Conservation (phyloP, 2,329 filamentous ascomycete genomes). For the Talaromyces sp. region DNA sequence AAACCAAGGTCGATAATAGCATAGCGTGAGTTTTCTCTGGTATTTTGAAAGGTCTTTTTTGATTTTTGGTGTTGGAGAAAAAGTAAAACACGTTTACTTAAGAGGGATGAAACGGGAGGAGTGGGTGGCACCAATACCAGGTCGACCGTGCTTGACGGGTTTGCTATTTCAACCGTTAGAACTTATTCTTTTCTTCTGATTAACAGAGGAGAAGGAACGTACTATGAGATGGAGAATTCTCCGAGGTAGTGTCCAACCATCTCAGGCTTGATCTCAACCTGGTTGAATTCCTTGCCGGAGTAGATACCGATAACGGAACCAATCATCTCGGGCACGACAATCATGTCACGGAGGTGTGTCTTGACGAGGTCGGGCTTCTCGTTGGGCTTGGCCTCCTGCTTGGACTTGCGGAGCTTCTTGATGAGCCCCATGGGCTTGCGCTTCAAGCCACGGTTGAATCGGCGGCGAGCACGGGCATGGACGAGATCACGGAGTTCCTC, state of each 20-base stretch:
- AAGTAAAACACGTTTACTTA: slow-evolving; percentile 64
- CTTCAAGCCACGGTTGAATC: slow-evolving; percentile 99
- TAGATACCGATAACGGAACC: slow-evolving; percentile 98
- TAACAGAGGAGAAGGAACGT: slow-evolving; percentile 45
- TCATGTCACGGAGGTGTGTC: slow-evolving; percentile 99
- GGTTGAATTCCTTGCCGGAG: slow-evolving; percentile 99
- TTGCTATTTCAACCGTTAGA: slow-evolving; percentile 68
- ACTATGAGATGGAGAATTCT: slow-evolving; percentile 99
- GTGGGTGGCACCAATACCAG: slow-evolving; percentile 99
- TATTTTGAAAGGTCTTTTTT: slow-evolving; percentile 6
- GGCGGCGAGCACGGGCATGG: slow-evolving; percentile 94
- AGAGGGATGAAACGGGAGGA: slow-evolving; percentile 99
- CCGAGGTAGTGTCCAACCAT: slow-evolving; percentile 99
- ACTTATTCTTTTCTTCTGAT: neutral
- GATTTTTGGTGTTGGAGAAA: no score
- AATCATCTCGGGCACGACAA: slow-evolving; percentile 99
- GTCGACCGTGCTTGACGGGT: slow-evolving; percentile 99
- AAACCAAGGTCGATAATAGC: slow-evolving; percentile 13
- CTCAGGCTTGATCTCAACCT: slow-evolving; percentile 99
- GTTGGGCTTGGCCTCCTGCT: slow-evolving; percentile 98
- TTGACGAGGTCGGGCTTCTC: slow-evolving; percentile 99
- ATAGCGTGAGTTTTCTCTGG: slow-evolving; percentile 10
- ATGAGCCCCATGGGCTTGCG: slow-evolving; percentile 99
- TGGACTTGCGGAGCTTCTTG: slow-evolving; percentile 99
- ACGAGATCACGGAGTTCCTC: slow-evolving; percentile 99